phyloP scores from a whole-genome alignment of 805 yeast genomes.

The Saturnispora besseyi region DNA sequence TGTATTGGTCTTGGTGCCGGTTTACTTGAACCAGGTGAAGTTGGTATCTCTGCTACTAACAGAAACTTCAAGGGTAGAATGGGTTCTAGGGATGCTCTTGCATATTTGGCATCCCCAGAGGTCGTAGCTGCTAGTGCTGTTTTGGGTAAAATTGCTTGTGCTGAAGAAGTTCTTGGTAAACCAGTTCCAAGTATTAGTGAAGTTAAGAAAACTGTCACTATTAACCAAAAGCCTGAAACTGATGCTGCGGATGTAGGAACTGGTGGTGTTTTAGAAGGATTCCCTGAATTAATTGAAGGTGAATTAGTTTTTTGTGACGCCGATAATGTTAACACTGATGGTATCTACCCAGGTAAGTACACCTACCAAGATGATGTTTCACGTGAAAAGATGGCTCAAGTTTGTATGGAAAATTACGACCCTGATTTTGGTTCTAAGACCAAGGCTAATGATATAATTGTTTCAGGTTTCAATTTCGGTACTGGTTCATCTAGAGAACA shows the following conservation, averaged over 20 bases:
- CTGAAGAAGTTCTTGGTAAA: constrained; percentile 69
- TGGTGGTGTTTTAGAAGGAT: constrained; percentile 60
- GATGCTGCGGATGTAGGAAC: constrained; percentile 40
- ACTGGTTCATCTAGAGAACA: constrained; percentile 98
- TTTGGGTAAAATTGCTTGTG: constrained; percentile 88
- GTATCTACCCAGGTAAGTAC: constrained; percentile 97
- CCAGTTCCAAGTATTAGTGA: constrained; percentile 39
- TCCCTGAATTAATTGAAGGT: constrained; percentile 83
- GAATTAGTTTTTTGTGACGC: constrained; percentile 95
- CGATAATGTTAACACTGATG: constrained; percentile 95
- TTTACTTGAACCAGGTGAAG: constrained; percentile 87
- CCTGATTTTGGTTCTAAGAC: constrained; percentile 77
- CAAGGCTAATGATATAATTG: constrained; percentile 73
- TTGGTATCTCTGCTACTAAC: constrained; percentile 97
- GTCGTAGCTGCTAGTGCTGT: constrained; percentile 98
- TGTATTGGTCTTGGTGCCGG: constrained; percentile 98
- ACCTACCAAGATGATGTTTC: constrained; percentile 98
- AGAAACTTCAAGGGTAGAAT: constrained; percentile 98
- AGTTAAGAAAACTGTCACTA: constrained; percentile 37
- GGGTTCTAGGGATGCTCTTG: constrained; percentile 96
- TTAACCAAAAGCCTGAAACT: constrained; percentile 25
- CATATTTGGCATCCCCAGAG: constrained; percentile 93
- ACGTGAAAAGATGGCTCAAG: constrained; percentile 94
- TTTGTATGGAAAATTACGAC: constrained; percentile 98
- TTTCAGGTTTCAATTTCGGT: constrained; percentile 93